Evolutionary conservation across 371 early-diverging fungal species (phyloP), one percentile per base, ranked within the genome.

Genomic region (Choanephora cucurbitarum): DNA sequence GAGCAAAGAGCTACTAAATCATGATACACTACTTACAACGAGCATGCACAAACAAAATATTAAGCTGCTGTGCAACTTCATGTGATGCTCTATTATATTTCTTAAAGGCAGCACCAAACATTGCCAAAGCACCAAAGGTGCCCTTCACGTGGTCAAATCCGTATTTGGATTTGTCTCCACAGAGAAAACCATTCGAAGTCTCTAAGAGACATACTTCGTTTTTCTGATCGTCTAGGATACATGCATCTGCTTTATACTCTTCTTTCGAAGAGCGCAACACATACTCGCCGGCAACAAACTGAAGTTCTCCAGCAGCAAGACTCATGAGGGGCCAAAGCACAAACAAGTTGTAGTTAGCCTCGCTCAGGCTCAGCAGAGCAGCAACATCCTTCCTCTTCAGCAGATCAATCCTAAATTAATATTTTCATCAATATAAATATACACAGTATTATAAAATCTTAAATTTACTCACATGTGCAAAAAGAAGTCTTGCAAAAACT

Each of bases 221-320:
- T 10, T 32, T 23, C 17, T 49, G 19, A 5, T 53, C 37, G 17
- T 57, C 50, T 43, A 57, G 6, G 5, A 57, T 49, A 24, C 57
- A 57, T 0, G 49, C 50, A 44, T 57, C 57, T 37, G 50, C 57
- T 8, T 44, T 57, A 37, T 57, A 57, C 21, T 57, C 43, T 44
- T 57, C 57, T 33, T 49, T 31, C 23, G 44, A 49, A 43, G 57
- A 42, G 34, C 44, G 43, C 37, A 57, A 34, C 32, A 57, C 13
- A 37, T 57, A 49, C 34, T 49, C 57, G 10, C 49, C 50, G 22
- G 57, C 42, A 43, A 49, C 32, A 49, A 57, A 49, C 21, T 49
- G 43, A 2, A 49, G 19, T 33, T 49, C 49, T 44, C 43, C 57
- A 49, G 42, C 49, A 42, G 50, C 57, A 47, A 47, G 31, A 31